phyloP scores from a whole-genome alignment of 768 basidiomycete genomes.

The Amanita jacksonii region DNA sequence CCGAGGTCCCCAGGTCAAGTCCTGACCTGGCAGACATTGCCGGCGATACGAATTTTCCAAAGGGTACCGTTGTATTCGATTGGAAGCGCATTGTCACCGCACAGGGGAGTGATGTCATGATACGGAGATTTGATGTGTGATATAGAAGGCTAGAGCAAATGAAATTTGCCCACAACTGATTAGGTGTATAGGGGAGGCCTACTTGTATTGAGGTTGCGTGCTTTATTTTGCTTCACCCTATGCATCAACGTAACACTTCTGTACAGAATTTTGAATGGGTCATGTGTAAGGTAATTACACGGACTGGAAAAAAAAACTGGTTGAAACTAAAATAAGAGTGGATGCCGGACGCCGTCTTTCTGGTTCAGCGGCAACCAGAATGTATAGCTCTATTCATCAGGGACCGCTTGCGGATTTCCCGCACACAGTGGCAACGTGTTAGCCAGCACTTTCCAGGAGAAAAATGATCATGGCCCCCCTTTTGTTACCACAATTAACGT shows the following conservation, averaged over 20 bases:
- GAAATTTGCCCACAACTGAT: conserved; percentile 4
- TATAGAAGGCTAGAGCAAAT: conserved; percentile 2
- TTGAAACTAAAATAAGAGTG: too few species aligned
- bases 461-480: conserved; percentile 1
- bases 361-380: neutral
- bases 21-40: conserved; percentile 8
- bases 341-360: too few species aligned
- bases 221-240: conserved; percentile 1
- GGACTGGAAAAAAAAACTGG: too few species aligned
- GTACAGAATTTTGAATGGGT: conserved; percentile 4
- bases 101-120: conserved; percentile 30
- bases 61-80: conserved; percentile 57
- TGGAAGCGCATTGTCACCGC: conserved; percentile 61
- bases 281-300: conserved; percentile 4
- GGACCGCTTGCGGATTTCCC: neutral
- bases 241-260: conserved; percentile 4
- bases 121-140: conserved; percentile 53
- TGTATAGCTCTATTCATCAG: neutral
- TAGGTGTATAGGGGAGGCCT: conserved; percentile 5
- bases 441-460: neutral
- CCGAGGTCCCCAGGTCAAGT: conserved; percentile 27
- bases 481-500: neutral
- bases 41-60: conserved; percentile 14
- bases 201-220: conserved; percentile 10
- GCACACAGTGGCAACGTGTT: neutral